phyloP scores from a whole-genome alignment of 192 early-diverging fungal species.

The Gamsiella multidivaricata region DNA sequence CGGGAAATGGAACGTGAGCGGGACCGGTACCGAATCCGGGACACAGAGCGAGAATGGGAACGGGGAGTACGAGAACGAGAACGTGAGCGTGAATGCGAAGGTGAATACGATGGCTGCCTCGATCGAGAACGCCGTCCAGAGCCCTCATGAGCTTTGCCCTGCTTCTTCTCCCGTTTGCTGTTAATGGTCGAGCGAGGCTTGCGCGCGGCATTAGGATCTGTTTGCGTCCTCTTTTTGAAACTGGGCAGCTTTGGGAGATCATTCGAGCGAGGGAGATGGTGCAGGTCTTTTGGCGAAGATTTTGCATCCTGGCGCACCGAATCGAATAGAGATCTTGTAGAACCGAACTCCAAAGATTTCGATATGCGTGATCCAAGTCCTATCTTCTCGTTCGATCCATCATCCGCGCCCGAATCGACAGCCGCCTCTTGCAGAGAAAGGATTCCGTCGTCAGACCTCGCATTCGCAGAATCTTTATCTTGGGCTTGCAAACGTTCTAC shows the following conservation, averaged over 20 bases:
- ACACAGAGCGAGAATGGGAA: constrained; percentile 21
- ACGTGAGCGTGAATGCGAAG: constrained; percentile 18
- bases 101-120: constrained; percentile 13
- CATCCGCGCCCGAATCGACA: constrained; percentile 15
- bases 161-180: constrained; percentile 12
- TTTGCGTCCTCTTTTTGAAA: constrained; percentile 56
- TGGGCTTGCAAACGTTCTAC: constrained; percentile 13
- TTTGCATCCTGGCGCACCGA: constrained; percentile 1
- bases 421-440: not conserved
- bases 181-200: constrained; percentile 22
- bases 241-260: constrained; percentile 50
- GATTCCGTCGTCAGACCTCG: not conserved
- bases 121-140: constrained; percentile 32
- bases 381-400: constrained; percentile 1
- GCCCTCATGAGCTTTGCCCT: not conserved
- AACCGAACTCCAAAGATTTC: constrained; percentile 1
- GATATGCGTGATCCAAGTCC: not conserved
- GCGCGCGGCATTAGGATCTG: constrained; percentile 10
- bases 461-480: not conserved
- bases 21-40: constrained; percentile 20
- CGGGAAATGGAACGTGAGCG: constrained; percentile 26
- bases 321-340: constrained; percentile 2
- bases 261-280: constrained; percentile 7
- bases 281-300: not conserved
- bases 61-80: constrained; percentile 24